A percentile compares a stretch with the other conserved stretches of the same genome.
These are phyloP conservation scores for Metschnikowia peoriensis DNA, from an alignment of 805 yeast genomes.

Conservation along the genomic window DNA sequence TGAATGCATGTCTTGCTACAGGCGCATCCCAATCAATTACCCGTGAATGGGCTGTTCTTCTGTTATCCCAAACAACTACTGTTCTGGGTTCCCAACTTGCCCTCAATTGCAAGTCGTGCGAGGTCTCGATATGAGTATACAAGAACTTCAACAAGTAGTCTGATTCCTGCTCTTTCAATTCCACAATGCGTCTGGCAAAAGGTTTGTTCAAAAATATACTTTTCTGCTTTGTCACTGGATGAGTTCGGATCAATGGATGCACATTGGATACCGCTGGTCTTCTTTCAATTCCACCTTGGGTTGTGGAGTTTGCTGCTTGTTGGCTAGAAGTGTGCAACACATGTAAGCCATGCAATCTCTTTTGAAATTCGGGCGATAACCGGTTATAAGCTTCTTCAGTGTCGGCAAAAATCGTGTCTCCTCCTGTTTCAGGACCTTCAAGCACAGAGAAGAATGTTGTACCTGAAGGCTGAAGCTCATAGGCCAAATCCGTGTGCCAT, in stretches of 20 bases:
- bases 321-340: conserved; percentile 69
- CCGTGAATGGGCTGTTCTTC: conserved; percentile 67
- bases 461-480: conserved; percentile 72
- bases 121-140: conserved; percentile 48
- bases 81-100: conserved; percentile 70
- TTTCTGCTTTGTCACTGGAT: conserved; percentile 69
- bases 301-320: conserved; percentile 59
- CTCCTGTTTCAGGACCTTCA: conserved; percentile 61
- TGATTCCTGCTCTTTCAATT: conserved; percentile 71
- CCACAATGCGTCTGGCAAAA: conserved; percentile 66
- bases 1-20: conserved; percentile 66
- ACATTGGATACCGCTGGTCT: conserved; percentile 59
- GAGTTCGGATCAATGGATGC: conserved; percentile 71
- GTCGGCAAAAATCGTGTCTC: conserved; percentile 77
- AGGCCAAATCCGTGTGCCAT: conserved; percentile 77
- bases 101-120: conserved; percentile 64
- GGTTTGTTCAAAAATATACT: conserved; percentile 55
- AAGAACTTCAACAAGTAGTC: conserved; percentile 58
- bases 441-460: conserved; percentile 64
- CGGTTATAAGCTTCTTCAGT: conserved; percentile 68
- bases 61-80: conserved; percentile 78
- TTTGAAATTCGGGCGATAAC: conserved; percentile 62
- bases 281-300: conserved; percentile 61
- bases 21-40: conserved; percentile 65
- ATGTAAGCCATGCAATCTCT: conserved; percentile 57